phyloP scores from a whole-genome alignment of 2,329 filamentous ascomycete genomes.

The Paecilomyces dactylethromorphus region DNA sequence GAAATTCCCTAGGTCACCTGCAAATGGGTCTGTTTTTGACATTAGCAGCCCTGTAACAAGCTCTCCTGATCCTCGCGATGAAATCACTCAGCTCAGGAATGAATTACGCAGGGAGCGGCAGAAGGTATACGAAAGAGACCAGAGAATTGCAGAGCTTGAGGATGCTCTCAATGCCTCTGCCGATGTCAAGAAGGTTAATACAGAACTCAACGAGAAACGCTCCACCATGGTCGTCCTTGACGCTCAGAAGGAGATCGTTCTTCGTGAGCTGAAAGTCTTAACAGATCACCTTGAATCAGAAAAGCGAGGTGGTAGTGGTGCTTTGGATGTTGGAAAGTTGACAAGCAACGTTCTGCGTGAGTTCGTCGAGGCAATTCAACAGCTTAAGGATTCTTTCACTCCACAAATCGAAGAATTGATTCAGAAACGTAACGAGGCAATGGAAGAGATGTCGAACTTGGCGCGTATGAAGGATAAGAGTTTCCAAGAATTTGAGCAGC shows the following conservation, averaged over 20 bases:
- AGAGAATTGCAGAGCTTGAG: slow-evolving; percentile 75
- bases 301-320: slow-evolving; percentile 67
- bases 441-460: slow-evolving; percentile 78
- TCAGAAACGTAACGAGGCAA: slow-evolving; percentile 73
- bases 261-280: slow-evolving; percentile 82
- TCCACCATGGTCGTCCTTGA: slow-evolving; percentile 93
- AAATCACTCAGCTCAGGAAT: slow-evolving; percentile 58
- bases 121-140: slow-evolving; percentile 76
- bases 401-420: slow-evolving; percentile 80
- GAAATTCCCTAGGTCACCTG: slow-evolving; percentile 65
- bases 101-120: slow-evolving; percentile 79
- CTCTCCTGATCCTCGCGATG: slow-evolving; percentile 51
- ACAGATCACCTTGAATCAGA: slow-evolving; percentile 82
- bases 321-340: slow-evolving; percentile 69
- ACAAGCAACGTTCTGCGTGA: slow-evolving; percentile 57
- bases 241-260: slow-evolving; percentile 90
- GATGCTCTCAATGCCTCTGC: slow-evolving; percentile 51
- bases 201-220: slow-evolving; percentile 82
- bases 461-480: slow-evolving; percentile 85
- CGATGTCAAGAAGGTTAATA: slow-evolving; percentile 71
- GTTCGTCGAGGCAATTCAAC: slow-evolving; percentile 55
- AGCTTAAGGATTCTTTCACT: slow-evolving; percentile 72
- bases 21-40: slow-evolving; percentile 48
- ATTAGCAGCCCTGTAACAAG: slow-evolving; percentile 67
- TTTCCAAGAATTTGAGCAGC: slow-evolving; percentile 88